Evolutionary conservation across 768 basidiomycete genomes (phyloP).

Genomic region (Trametopsis cervina): DNA sequence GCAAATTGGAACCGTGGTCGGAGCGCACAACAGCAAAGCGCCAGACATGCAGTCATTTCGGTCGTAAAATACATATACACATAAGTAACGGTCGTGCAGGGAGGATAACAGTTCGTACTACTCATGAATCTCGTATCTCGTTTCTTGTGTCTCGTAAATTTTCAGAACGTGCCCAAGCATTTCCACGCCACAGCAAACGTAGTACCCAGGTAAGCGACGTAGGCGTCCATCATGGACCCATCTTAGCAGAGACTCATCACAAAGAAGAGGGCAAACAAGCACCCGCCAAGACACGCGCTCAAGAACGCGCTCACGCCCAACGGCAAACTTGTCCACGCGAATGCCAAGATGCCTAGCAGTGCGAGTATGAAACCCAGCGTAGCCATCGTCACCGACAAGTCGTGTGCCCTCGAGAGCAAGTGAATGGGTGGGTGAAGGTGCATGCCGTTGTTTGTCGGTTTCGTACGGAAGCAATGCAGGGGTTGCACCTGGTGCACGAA

Average conservation of each 20-base stretch:
- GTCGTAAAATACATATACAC: too few relatives aligned
- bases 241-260: conserved; percentile 11
- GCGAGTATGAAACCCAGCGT: conserved; percentile 15
- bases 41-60: too few relatives aligned
- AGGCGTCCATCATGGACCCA: too few relatives aligned
- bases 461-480: conserved; percentile 9
- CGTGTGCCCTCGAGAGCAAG: conserved; percentile 18
- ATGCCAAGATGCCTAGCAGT: conserved; percentile 16
- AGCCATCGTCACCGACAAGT: conserved; percentile 15
- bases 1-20: too few relatives aligned
- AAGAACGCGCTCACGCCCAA: conserved; percentile 16
- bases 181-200: too few relatives aligned
- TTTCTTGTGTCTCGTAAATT: too few relatives aligned
- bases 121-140: too few relatives aligned
- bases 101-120: too few relatives aligned
- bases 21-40: too few relatives aligned
- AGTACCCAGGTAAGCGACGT: too few relatives aligned
- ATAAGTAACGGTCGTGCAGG: too few relatives aligned
- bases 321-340: conserved; percentile 21
- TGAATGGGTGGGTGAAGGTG: conserved; percentile 14
- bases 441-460: background rate
- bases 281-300: conserved; percentile 19
- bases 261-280: conserved; percentile 8
- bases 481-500: conserved; percentile 16
- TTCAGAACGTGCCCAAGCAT: too few relatives aligned